phyloP scores from a whole-genome alignment of 2,329 filamentous ascomycete species.

The Rutstroemia sydowiana region DNA sequence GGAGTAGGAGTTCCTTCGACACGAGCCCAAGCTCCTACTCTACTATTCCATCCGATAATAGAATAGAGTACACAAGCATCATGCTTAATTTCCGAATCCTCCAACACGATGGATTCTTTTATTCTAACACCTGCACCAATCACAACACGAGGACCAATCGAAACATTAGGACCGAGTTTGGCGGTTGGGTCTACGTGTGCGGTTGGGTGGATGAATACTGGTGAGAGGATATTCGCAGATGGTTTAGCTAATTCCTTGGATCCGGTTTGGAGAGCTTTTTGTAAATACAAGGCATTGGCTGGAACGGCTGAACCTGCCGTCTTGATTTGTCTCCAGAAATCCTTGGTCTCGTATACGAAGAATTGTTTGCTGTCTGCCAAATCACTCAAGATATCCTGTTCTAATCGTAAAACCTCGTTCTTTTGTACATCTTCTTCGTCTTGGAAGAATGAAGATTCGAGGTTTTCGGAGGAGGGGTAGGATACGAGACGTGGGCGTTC shows the following conservation, averaged over 20 bases:
- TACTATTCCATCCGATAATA: constrained; percentile 95
- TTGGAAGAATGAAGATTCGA: constrained; percentile 62
- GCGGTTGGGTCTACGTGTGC: constrained; percentile 88
- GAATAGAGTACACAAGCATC: constrained; percentile 93
- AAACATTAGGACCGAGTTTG: constrained; percentile 95
- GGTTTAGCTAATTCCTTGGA: constrained; percentile 76
- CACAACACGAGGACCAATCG: constrained; percentile 79
- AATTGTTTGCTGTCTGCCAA: constrained; percentile 96
- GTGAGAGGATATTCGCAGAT: constrained; percentile 80
- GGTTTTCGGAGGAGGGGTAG: constrained; percentile 94
- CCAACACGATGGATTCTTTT: constrained; percentile 93
- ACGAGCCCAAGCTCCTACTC: constrained; percentile 94
- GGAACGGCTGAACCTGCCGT: constrained; percentile 95
- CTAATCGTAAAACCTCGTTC: constrained; percentile 84
- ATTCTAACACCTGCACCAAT: constrained; percentile 83
- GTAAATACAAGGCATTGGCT: constrained; percentile 92
- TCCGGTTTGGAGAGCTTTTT: constrained; percentile 80
- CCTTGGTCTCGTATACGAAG: constrained; percentile 96
- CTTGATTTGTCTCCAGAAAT: constrained; percentile 99
- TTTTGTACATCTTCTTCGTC: constrained; percentile 67
- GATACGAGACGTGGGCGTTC: constrained; percentile 85
- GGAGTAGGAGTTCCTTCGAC: constrained; percentile 92
- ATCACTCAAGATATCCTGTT: constrained; percentile 94
- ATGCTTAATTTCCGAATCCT: constrained; percentile 93
- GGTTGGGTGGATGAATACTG: constrained; percentile 91